These are phyloP conservation scores for Furcasterigmium furcatum DNA, from an alignment of 2,329 filamentous ascomycete species.

Conservation along the genomic window DNA sequence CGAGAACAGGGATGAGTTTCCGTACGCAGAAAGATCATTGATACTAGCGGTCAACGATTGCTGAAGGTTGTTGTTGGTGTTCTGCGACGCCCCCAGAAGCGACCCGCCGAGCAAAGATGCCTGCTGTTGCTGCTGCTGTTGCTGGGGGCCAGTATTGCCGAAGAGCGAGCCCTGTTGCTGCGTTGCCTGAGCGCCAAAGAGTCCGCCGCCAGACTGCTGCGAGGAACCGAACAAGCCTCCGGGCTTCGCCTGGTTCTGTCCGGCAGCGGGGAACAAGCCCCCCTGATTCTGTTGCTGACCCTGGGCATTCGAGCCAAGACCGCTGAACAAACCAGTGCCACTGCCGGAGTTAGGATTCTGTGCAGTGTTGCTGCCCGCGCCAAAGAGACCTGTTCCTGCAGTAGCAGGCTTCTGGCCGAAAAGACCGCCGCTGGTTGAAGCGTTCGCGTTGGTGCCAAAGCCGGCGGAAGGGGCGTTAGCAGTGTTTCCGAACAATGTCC, in stretches of 20 bases:
- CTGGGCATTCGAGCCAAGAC: slow-evolving; percentile 25
- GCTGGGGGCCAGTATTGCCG: slow-evolving; percentile 40
- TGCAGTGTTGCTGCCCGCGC: slow-evolving; percentile 27
- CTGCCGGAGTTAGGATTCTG: slow-evolving; percentile 26
- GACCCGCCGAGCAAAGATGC: slow-evolving; percentile 45
- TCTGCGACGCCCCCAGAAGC: slow-evolving; percentile 55
- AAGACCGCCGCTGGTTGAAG: slow-evolving; percentile 29
- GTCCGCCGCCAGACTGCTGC: slow-evolving; percentile 37
- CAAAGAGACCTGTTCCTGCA: slow-evolving; percentile 47
- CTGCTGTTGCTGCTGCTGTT: slow-evolving; percentile 39
- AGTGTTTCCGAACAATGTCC: slow-evolving; percentile 34
- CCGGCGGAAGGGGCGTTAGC: slow-evolving; percentile 31
- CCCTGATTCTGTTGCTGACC: slow-evolving; percentile 33
- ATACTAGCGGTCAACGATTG: slow-evolving; percentile 75
- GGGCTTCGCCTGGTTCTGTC: slow-evolving; percentile 52
- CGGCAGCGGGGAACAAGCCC: slow-evolving; percentile 47
- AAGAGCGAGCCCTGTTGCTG: slow-evolving; percentile 46
- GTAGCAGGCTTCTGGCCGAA: slow-evolving; percentile 38
- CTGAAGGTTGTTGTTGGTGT: slow-evolving; percentile 41
- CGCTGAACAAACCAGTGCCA: slow-evolving; percentile 46
- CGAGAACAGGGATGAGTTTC: slow-evolving; percentile 81
- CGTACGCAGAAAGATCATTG: slow-evolving; percentile 83
- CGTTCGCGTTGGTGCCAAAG: slow-evolving; percentile 39
- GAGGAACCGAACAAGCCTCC: slow-evolving; percentile 50
- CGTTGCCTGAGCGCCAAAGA: slow-evolving; percentile 51